Percentiles rank a stretch among this genome's conserved stretches.
phyloP scores from a whole-genome alignment of 768 basidiomycete genomes.

The Nevesoporus exiguus region DNA sequence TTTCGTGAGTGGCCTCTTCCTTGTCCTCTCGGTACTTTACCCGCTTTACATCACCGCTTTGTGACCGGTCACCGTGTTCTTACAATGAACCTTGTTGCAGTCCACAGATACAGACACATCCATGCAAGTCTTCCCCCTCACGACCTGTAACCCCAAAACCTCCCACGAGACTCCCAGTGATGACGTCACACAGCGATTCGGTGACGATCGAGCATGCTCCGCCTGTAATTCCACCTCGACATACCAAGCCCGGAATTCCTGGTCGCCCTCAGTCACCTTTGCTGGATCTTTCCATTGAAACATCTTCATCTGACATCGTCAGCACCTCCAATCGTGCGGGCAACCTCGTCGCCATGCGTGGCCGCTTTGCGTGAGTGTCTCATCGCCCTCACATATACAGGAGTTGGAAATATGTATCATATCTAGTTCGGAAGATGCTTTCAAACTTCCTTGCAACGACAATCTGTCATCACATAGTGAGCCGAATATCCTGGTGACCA shows the following conservation, averaged over 20 bases:
- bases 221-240: conserved; percentile 18
- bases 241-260: conserved; percentile 6
- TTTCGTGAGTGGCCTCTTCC: conserved; percentile 42
- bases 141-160: conserved; percentile 20
- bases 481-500: conserved; percentile 23
- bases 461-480: conserved; percentile 20
- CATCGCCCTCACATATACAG: not conserved
- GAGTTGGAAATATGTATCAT: not conserved
- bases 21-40: not conserved
- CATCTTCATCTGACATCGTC: not conserved
- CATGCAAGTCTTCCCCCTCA: conserved; percentile 11
- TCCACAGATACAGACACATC: not conserved
- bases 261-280: conserved; percentile 5
- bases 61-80: not conserved
- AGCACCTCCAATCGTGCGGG: conserved; percentile 8
- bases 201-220: conserved; percentile 9
- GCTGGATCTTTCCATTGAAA: conserved; percentile 4
- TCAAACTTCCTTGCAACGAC: conserved; percentile 13
- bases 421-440: conserved; percentile 23
- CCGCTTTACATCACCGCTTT: not conserved
- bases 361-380: conserved; percentile 27
- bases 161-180: conserved; percentile 10
- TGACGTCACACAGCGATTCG: conserved; percentile 23
- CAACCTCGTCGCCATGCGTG: conserved; percentile 40
- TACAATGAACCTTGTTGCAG: conserved; percentile 9